phyloP scores from a whole-genome alignment of 2,329 filamentous ascomycete genomes.

The Aspergillus luchuensis region DNA sequence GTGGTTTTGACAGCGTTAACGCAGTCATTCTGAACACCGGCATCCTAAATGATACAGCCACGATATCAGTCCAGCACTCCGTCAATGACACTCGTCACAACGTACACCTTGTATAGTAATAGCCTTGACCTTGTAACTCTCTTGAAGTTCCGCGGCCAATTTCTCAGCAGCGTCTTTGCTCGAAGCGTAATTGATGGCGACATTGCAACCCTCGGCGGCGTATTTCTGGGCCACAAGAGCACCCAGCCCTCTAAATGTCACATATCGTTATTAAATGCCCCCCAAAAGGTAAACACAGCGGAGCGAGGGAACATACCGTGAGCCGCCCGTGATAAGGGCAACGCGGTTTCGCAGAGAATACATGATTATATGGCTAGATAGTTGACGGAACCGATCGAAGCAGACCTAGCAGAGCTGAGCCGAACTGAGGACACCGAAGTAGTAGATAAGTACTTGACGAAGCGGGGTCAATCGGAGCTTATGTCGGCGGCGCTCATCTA shows the following conservation, averaged over 20 bases:
- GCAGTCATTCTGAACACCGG: slow-evolving; percentile 62
- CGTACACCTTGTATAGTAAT: slow-evolving; percentile 62
- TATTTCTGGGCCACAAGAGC: slow-evolving; percentile 68
- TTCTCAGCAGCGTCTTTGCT: slow-evolving; percentile 61
- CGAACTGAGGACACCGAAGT: neutral
- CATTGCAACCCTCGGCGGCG: slow-evolving; percentile 66
- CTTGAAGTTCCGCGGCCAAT: slow-evolving; percentile 58
- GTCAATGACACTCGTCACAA: slow-evolving; percentile 2
- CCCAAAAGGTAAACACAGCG: too few relatives aligned
- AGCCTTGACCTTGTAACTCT: slow-evolving; percentile 55
- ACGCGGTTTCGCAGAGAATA: slow-evolving; percentile 64
- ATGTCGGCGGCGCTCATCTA: neutral
- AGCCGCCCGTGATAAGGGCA: slow-evolving; percentile 66
- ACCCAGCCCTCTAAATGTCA: slow-evolving; percentile 63
- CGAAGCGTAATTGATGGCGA: slow-evolving; percentile 73
- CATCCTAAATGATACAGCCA: slow-evolving; percentile 51
- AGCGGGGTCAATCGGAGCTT: neutral
- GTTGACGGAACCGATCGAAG: too few relatives aligned
- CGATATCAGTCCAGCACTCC: slow-evolving; percentile 7
- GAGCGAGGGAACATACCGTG: slow-evolving; percentile 51
- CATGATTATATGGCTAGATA: slow-evolving; percentile 50
- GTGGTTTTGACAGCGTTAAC: slow-evolving; percentile 61
- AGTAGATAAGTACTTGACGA: neutral
- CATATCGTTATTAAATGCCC: too few relatives aligned
- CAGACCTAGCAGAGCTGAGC: neutral